Base-by-base conservation (phyloP, 2,329 filamentous ascomycete genomes). In the Ophiostoma sp. region DNA sequence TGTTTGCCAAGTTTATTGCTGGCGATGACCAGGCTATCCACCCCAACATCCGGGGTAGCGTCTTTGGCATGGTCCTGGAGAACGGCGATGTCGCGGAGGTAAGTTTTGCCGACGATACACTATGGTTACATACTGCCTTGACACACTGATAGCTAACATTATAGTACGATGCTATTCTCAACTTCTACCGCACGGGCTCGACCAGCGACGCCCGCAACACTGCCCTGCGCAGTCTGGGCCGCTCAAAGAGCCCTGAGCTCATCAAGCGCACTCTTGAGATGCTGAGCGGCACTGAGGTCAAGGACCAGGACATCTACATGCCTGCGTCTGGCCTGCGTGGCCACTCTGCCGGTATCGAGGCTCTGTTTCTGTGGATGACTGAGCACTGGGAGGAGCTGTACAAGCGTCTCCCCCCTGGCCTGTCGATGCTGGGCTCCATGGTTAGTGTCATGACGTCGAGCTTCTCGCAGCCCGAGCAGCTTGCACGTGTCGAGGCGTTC, bases 221-320 rank as follows among this genome's bases (percentile, higher is more conserved):
- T 15, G 93, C 93, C 1, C 86, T 98, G 71, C 92, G 94, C 75
- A 87, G 86, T 41, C 85, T 98, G 31, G 94, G 94, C 68, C 88
- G 93, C 68, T 89, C 92, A 66, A 89, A 89, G 77, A 85, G 91
- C 70, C 89, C 92, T 1, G 87, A 90, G 74, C 86, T 97, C 67
- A 94, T 97, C 78, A 83, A 95, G 82, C 87, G 88, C 72, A 94
- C 93, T 3, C 85, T 98, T 17, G 86, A 83, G 39, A 83, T 97
- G 73, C 85, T 93, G 41, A 85, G 94, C 71, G 88, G 88, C 78
- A 87, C 89, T 72, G 90, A 96, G 74, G 90, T 97, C 80, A 96
- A 96, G 83, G 93, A 91, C 74, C 94, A 97, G 79, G 94, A 98
- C 79, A 89, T 97, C 74, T 97, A 97, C 81, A 88, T 97, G 78